Evolutionary conservation across 75 land plant species (phyloP), one percentile per base, ranked within the genome.

Genomic region (Sequoiadendron giganteum): DNA sequence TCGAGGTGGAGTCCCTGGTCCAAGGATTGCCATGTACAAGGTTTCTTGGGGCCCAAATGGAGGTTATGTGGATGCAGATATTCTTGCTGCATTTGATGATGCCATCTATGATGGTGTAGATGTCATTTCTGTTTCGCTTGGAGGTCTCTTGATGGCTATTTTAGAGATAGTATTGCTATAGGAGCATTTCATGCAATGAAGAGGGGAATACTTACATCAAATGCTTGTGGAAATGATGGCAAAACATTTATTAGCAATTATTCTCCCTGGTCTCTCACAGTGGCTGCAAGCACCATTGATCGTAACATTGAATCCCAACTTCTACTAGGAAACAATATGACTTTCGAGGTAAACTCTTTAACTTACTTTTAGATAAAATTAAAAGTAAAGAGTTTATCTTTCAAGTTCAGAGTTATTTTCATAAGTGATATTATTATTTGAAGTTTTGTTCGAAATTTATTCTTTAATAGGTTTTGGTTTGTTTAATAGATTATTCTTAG

Each of bases 81-180:
- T 52, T 13, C 55, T 52, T 52, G 55, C 55, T 14, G 55, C 16
- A 13, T 52, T 52, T 52, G 55, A 52, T 52, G 55, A 52, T 52
- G 16, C 55, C 55, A 52, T 52, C 14, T 13, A 0, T 52, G 16
- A 52, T 52, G 55, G 55, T 14, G 55, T 52, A 14, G 55, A 52
- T 52, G 0, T 52, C 16, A 13, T 52, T 52, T 52, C 55, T 52
- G 15, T 14, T 13, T 52, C 55, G 0, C 1, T 52, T 52, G 55
- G 55, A 52, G 55, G 55, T n/a, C n/a, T n/a, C 95, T 86, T 54
- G 88, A 88, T 9, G 95, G 92, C 88, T 93, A 89, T 85, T 93
- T 91, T 70, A 92, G 96, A 15, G 95, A 96, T 85, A 94, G 96
- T 43, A 87, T 96, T 14, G 95, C 99, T 92, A 93, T 32, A 52